A percentile compares a stretch with the other conserved stretches of the same genome.
phyloP scores from a whole-genome alignment of 2,329 filamentous ascomycete genomes.

The Ophiostoma tasmaniense region DNA sequence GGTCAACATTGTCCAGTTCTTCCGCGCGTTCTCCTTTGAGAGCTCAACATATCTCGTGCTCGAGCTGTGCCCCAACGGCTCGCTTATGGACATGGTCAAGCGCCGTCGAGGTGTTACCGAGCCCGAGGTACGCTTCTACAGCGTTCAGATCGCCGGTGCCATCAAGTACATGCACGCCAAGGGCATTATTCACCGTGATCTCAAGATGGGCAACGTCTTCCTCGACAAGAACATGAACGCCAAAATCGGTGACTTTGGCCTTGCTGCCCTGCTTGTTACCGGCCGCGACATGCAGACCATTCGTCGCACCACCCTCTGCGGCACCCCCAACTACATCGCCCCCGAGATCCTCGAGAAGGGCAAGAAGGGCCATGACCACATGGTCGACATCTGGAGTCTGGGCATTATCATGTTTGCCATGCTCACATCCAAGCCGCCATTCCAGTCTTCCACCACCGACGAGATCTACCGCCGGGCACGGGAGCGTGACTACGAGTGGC shows the following conservation, averaged over 20 bases:
- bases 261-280: slow-evolving; percentile 84
- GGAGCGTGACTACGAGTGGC: slow-evolving; percentile 73
- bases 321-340: slow-evolving; percentile 96
- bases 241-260: slow-evolving; percentile 94
- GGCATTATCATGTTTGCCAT: slow-evolving; percentile 98
- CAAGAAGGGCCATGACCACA: slow-evolving; percentile 91
- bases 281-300: slow-evolving; percentile 80
- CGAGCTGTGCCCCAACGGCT: slow-evolving; percentile 90
- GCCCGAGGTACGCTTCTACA: slow-evolving; percentile 87
- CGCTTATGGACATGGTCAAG: slow-evolving; percentile 96
- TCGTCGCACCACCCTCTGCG: slow-evolving; percentile 86
- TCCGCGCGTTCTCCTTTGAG: slow-evolving; percentile 85
- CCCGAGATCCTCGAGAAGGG: slow-evolving; percentile 93
- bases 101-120: slow-evolving; percentile 83
- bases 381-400: slow-evolving; percentile 96
- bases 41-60: slow-evolving; percentile 88
- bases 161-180: slow-evolving; percentile 97
- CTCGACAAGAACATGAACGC: slow-evolving; percentile 92
- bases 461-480: slow-evolving; percentile 69
- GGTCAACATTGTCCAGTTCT: slow-evolving; percentile 90
- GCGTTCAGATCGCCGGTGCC: slow-evolving; percentile 88
- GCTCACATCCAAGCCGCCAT: slow-evolving; percentile 91
- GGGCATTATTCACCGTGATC: slow-evolving; percentile 90
- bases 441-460: slow-evolving; percentile 83
- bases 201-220: slow-evolving; percentile 98